These are phyloP conservation scores for Hirsutella minnesotensis DNA, from an alignment of 2,329 filamentous ascomycete species.

Conservation along the genomic window DNA sequence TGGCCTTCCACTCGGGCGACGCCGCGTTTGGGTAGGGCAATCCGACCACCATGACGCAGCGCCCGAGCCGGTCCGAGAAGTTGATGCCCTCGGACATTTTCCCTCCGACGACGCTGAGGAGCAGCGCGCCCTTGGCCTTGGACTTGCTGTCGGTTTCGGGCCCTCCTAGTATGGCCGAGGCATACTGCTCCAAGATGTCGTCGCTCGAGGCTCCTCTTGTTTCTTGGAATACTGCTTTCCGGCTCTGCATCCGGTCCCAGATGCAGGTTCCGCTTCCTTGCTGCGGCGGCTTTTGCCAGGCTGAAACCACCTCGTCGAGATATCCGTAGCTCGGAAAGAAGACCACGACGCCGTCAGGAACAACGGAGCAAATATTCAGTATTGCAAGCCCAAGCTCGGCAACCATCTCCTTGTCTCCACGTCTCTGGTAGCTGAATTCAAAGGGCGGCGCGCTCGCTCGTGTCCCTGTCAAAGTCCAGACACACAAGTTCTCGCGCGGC, in stretches of 20 bases:
- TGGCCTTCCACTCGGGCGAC: slow-evolving; percentile 85
- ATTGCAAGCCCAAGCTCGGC: slow-evolving; percentile 63
- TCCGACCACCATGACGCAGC: slow-evolving; percentile 84
- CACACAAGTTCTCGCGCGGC: slow-evolving; percentile 67
- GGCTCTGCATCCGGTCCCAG: slow-evolving; percentile 45
- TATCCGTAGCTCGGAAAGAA: slow-evolving; percentile 97
- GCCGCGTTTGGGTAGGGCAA: slow-evolving; percentile 86
- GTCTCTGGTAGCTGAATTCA: slow-evolving; percentile 78
- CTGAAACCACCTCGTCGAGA: slow-evolving; percentile 57
- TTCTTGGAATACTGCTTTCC: slow-evolving; percentile 54
- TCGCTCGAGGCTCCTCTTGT: slow-evolving; percentile 47
- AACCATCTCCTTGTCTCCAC: slow-evolving; percentile 59
- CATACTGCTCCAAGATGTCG: slow-evolving; percentile 62
- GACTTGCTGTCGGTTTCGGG: not conserved
- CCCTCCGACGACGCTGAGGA: slow-evolving; percentile 85
- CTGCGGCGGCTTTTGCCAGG: slow-evolving; percentile 39
- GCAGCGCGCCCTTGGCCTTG: slow-evolving; percentile 50
- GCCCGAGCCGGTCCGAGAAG: slow-evolving; percentile 81
- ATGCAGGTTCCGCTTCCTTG: slow-evolving; percentile 24
- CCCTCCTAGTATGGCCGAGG: slow-evolving; percentile 47
- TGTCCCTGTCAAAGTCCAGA: slow-evolving; percentile 51
- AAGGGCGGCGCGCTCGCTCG: slow-evolving; percentile 40
- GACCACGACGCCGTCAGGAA: slow-evolving; percentile 82
- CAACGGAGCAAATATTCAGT: slow-evolving; percentile 55
- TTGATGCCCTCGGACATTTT: slow-evolving; percentile 98